These are phyloP conservation scores for Crotalaria pallida DNA, from an alignment of 306 rosid genomes.

Conservation along the genomic window DNA sequence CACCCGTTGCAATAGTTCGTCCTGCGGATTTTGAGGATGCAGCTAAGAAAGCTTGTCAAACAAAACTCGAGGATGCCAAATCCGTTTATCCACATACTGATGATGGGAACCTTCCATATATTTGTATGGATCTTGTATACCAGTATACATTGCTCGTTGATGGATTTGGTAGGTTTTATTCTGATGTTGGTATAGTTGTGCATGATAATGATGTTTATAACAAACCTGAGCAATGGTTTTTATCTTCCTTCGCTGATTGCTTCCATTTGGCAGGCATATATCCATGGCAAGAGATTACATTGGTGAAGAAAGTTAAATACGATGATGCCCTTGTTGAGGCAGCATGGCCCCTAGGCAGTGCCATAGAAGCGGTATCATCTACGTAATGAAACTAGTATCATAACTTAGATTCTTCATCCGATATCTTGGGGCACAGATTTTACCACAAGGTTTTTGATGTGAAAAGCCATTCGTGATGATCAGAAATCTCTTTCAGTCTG, in stretches of 20 bases:
- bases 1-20: conserved; percentile 53
- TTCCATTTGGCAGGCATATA: conserved; percentile 58
- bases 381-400: conserved; percentile 36
- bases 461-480: conserved; percentile 18
- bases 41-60: conserved; percentile 88
- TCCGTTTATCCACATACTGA: conserved; percentile 47
- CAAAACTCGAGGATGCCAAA: conserved; percentile 61
- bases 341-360: conserved; percentile 99
- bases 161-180: conserved; percentile 74
- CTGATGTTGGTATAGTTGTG: not conserved
- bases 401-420: conserved; percentile 29
- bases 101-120: conserved; percentile 72
- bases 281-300: conserved; percentile 89
- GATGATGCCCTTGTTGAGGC: conserved; percentile 83
- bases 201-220: conserved; percentile 4
- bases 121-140: conserved; percentile 97
- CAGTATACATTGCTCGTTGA: conserved; percentile 80
- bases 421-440: conserved; percentile 10
- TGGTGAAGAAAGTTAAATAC: conserved; percentile 89
- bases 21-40: conserved; percentile 77
- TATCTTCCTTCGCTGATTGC: not conserved
- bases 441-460: conserved; percentile 18
- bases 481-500: conserved; percentile 24
- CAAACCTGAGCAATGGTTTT: not conserved
- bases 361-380: conserved; percentile 93